phyloP scores from a whole-genome alignment of 176 grass and related monocot species.

The Triticum timopheevii region DNA sequence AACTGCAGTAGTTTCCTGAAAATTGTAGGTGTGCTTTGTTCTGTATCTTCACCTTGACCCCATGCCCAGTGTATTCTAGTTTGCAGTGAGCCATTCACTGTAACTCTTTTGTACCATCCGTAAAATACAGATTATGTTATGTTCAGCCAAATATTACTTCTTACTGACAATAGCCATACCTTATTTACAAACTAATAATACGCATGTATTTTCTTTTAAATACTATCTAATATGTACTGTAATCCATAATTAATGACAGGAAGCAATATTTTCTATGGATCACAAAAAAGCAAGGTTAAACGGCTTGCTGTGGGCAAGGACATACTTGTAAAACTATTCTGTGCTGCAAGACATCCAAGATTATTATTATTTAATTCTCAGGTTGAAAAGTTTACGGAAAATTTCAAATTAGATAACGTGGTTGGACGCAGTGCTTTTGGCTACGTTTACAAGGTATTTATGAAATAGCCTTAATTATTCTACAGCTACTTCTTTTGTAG shows the following conservation, averaged over 20 bases:
- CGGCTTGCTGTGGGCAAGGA: not conserved
- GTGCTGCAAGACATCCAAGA: not conserved
- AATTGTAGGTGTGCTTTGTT: not conserved
- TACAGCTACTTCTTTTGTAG: not conserved
- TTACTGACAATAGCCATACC: too few species aligned
- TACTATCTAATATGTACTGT: not conserved
- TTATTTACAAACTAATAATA: not conserved
- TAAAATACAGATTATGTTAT: too few species aligned
- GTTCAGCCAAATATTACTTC: too few species aligned
- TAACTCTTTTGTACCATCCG: too few species aligned
- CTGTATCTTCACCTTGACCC: not conserved
- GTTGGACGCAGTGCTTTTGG: not conserved
- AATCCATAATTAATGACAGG: not conserved
- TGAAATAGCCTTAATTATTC: not conserved
- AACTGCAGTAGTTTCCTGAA: not conserved
- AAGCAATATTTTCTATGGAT: not conserved
- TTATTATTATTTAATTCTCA: not conserved
- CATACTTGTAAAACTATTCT: slow-evolving; percentile 1
- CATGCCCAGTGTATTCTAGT: not conserved
- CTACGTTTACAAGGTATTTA: slow-evolving; percentile 30
- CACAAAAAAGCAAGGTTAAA: not conserved
- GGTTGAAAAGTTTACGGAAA: not conserved
- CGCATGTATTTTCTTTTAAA: not conserved
- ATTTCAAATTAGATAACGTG: not conserved
- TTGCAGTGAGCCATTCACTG: too few species aligned